These are phyloP conservation scores for Echites panduratus DNA, from an alignment of 257 asterid genomes.

Conservation along the genomic window DNA sequence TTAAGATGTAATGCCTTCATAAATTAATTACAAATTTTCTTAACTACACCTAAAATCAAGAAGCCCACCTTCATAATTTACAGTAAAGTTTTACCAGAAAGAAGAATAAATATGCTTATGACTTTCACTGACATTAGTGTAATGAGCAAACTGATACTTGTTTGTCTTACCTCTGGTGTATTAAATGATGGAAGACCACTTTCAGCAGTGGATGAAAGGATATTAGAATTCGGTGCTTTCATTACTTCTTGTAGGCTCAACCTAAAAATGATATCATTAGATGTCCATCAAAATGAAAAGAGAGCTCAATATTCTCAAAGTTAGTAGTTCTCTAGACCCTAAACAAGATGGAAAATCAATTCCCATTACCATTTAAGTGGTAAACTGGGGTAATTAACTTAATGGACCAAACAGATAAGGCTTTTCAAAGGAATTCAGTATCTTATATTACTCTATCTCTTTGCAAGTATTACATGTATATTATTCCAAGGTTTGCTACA, in stretches of 20 bases:
- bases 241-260: conserved; percentile 43
- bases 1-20: not conserved
- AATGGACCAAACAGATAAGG: not conserved
- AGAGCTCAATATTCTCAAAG: not conserved
- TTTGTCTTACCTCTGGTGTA: conserved; percentile 45
- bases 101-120: not conserved
- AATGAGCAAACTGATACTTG: not conserved
- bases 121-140: not conserved
- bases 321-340: not conserved
- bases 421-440: not conserved
- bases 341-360: not conserved
- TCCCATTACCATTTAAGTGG: not conserved
- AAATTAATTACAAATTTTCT: not conserved
- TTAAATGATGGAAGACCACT: conserved; percentile 34
- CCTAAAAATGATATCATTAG: conserved; percentile 36
- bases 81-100: not conserved
- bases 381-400: not conserved
- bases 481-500: not conserved
- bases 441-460: not conserved
- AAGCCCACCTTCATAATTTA: not conserved
- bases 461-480: not conserved
- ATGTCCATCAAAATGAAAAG: not conserved
- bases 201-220: conserved; percentile 34
- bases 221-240: conserved; percentile 26
- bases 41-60: not conserved